phyloP scores from a whole-genome alignment of 2,329 filamentous ascomycete species.

The Xylariaceae sp. region DNA sequence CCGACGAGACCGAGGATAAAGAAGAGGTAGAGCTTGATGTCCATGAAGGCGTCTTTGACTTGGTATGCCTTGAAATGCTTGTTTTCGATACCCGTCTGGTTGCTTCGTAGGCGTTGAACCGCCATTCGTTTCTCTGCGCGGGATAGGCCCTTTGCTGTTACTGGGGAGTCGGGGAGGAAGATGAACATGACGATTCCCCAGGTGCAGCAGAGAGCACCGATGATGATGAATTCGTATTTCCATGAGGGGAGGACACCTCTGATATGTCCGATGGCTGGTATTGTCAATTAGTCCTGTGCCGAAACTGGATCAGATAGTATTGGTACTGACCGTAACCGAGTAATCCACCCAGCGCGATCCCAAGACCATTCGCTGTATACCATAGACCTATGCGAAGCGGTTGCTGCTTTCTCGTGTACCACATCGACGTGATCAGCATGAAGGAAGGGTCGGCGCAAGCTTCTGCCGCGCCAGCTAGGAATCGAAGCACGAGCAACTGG shows the following conservation, averaged over 20 bases:
- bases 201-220: slow-evolving; percentile 35
- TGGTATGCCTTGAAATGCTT: slow-evolving; percentile 35
- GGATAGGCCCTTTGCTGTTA: slow-evolving; percentile 46
- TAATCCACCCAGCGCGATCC: slow-evolving; percentile 49
- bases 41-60: slow-evolving; percentile 35
- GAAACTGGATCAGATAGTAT: background rate
- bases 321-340: slow-evolving; percentile 42
- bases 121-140: slow-evolving; percentile 36
- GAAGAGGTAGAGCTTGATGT: slow-evolving; percentile 49
- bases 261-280: slow-evolving; percentile 43
- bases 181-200: slow-evolving; percentile 35
- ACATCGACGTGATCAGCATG: slow-evolving; percentile 56
- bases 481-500: slow-evolving; percentile 46
- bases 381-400: slow-evolving; percentile 51
- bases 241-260: slow-evolving; percentile 43
- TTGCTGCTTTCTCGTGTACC: slow-evolving; percentile 52
- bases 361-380: slow-evolving; percentile 52
- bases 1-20: slow-evolving; percentile 46
- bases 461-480: slow-evolving; percentile 50
- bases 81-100: slow-evolving; percentile 37
- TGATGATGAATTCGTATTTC: slow-evolving; percentile 40
- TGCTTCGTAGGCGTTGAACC: slow-evolving; percentile 35
- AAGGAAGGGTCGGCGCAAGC: slow-evolving; percentile 51
- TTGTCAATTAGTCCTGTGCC: background rate
- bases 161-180: slow-evolving; percentile 46